Evolutionary conservation across 2,329 filamentous ascomycete species (phyloP), one percentile per base, ranked within the genome.

Genomic region (Hymenoscyphus fraxineus): DNA sequence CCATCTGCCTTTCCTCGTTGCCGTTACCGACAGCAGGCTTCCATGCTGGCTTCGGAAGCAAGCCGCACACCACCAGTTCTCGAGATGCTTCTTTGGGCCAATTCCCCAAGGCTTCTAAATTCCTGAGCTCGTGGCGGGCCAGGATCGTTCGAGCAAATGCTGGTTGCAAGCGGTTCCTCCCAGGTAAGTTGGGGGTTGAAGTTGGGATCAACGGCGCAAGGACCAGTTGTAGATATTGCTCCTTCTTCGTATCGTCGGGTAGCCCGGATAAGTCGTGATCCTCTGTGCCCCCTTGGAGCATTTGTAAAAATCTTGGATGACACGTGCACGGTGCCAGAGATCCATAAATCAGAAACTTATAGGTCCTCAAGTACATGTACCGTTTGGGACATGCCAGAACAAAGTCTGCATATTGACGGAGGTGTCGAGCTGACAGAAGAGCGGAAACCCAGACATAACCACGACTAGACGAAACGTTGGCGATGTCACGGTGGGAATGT

Each of bases 71-170:
- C 60, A 19, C 39, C 54, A 58, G n/a, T 27, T 19, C 27, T 47
- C 13, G 57, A 51, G 56, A 62, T 65, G 27, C 55, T 32, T 19
- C 44, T 9, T 65, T 65, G 60, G 62, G 57, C 35, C 60, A 65
- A 65, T 60, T 57, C 27, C 55, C 51, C 41, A 59, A 64, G 38
- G 64, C 60, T 60, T 60, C 63, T 54, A 51, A 51, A 12, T 16
- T 44, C 32, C 39, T 19, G n/a, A 35, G 31, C 64, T 63, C 64
- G 64, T 65, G 64, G 64, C 64, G 58, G 55, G 58, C 64, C 58
- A 61, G 64, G 64, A 65, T 65, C 32, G 38, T 41, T 54, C 22
- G 57, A 35, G 44, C 13, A 31, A 32, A 59, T 57, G 54, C 54
- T 61, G 38, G 44, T 31, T 56, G 51, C 10, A 40, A 58, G 22